Evolutionary conservation across 805 yeast genomes (phyloP), one percentile per base, ranked within the genome.

Genomic region (Zygoascus ofunaensis): DNA sequence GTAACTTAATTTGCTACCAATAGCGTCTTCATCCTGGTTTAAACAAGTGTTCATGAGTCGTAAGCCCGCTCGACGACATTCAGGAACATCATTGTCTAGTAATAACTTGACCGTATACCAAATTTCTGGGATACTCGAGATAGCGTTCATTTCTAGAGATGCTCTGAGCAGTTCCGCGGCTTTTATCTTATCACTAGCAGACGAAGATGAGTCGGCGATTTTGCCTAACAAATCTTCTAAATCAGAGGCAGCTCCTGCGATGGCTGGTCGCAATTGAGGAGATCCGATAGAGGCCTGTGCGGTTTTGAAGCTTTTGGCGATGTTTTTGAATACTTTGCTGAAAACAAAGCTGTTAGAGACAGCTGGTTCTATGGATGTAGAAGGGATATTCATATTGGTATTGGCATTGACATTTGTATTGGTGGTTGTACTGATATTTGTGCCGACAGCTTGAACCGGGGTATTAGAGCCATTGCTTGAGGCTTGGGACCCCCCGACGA

Each of bases 51-150:
- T 55, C 55, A 84, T 59, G 20, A 87, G 63, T 15, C 67, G 59
- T 28, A 84, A 59, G 0, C 80, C 79, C 1, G 73, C 71, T 26
- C 71, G 61, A 22, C 80, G 62, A 3, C 68, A 59, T 15, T 62
- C 65, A 1, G 58, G 45, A 18, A 53, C 55, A n/a, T 57, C 59
- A 26, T 55, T 58, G 4, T 65, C 64, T 41, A 83, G 68, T 58
- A 80, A 61, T 41, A 71, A 75, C 47, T 74, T 65, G 0, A 82
- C 80, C 42, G 78, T 63, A 58, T 80, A 77, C 95, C 95, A 86
- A 1, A 85, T 69, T 49, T 82, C 87, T 0, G 85, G 79, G 3
- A 84, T 69, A 2, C 82, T 73, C 0, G 80, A 69, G 2, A 78
- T 70, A 2, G 79, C 66, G 41, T 70, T 71, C 39, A 70, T 73